phyloP scores from a whole-genome alignment of 352 stramenopile species.

The Phytophthora crassamura region DNA sequence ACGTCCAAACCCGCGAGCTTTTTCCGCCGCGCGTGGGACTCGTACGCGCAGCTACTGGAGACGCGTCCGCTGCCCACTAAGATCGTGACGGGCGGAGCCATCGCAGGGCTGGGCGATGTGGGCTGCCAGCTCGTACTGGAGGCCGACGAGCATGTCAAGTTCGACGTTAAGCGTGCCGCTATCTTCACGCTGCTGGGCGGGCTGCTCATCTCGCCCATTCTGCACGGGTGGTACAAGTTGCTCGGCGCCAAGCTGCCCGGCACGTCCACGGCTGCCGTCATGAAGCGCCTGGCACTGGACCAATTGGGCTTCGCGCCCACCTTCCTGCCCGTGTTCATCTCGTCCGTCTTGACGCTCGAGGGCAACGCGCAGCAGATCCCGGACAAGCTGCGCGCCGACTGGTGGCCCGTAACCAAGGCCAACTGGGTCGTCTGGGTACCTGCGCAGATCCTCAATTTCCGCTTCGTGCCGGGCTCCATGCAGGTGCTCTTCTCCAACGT shows the following conservation, averaged over 20 bases:
- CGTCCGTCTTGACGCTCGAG: slow-evolving; percentile 69
- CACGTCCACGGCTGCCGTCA: slow-evolving; percentile 41
- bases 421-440: slow-evolving; percentile 88
- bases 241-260: slow-evolving; percentile 51
- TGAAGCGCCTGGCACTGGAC: slow-evolving; percentile 76
- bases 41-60: slow-evolving; percentile 64
- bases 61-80: slow-evolving; percentile 71
- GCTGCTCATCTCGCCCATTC: slow-evolving; percentile 68
- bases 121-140: slow-evolving; percentile 75
- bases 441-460: slow-evolving; percentile 84
- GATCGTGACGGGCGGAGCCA: slow-evolving; percentile 62
- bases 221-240: slow-evolving; percentile 84
- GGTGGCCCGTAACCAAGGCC: slow-evolving; percentile 76
- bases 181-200: slow-evolving; percentile 80
- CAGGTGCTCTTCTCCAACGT: slow-evolving; percentile 89
- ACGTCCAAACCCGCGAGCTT: slow-evolving; percentile 14
- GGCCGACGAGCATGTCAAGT: not conserved
- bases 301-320: slow-evolving; percentile 79
- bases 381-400: slow-evolving; percentile 74
- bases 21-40: slow-evolving; percentile 50
- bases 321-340: slow-evolving; percentile 82
- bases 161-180: slow-evolving; percentile 59
- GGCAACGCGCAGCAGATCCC: slow-evolving; percentile 55
- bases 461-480: slow-evolving; percentile 74
- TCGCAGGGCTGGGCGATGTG: slow-evolving; percentile 74